Base-by-base conservation (phyloP, 23 red algal genomes). In the Gracilaria vermiculophylla region DNA sequence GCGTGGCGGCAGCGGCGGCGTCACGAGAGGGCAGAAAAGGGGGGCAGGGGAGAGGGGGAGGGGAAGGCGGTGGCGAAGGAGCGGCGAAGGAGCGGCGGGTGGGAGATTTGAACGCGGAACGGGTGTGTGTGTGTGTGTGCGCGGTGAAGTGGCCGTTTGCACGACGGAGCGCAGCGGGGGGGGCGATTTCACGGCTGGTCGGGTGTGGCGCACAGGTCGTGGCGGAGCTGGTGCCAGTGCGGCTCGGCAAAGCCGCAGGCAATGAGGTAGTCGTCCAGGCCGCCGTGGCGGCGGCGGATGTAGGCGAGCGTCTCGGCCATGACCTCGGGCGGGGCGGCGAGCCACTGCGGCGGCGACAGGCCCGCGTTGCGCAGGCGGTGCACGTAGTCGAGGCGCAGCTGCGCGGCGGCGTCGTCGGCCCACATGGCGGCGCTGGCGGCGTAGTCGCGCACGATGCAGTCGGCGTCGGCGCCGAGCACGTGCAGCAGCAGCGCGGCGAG, bases 381-480 rank as follows among this genome's bases (percentile, higher is more conserved):
- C 12, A 19, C 33, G 19, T 70, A 70, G 64, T 70, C 64, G 14
- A 70, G 34, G 33, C 64, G 33, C 64, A 70, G 64, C 1, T 16
- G 64, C 33, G 15, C 33, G 64, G 64, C 64, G 33, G 64, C 64
- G 34, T 54, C 86, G 52, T 90, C 75, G 28, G 25, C 39, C 86
- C 86, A 90, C 43, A 72, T 91, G 44, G 62, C 74, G 12, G 34
- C 44, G 53, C 75, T 81, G 0, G 33, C 40, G 21, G 49, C 76
- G 53, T 94, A 94, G 76, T 94, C 92, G 3, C 16, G 48, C 41
- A 94, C 48, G 54, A 94, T 88, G 25, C 41, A 20, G 6, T 61
- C 56, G 21, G 64, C 48, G 20, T 8, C 20, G 32, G 80, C 92
- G 25, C 92, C 92, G 28, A 81, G 21, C 32, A 81, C 33, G 7